Base-by-base conservation (phyloP, 768 basidiomycete genomes). In the Tremella mesenterica region DNA sequence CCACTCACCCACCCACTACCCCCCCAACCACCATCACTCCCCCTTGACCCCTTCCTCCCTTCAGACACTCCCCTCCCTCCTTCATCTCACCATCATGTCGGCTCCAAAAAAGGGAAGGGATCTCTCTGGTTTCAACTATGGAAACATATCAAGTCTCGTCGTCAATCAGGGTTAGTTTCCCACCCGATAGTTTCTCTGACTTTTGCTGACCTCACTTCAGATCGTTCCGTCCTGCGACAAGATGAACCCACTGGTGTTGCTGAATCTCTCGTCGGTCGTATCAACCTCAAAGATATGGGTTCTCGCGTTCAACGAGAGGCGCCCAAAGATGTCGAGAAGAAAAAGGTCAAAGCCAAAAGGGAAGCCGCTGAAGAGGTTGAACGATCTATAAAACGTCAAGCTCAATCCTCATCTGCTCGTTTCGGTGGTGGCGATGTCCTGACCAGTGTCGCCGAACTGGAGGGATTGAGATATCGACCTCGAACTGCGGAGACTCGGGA, bases 231-330 rank as follows among this genome's bases (percentile, higher is more conserved):
- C 10, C 80, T 89, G 44, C 80, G 91, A 58, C 88, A 92, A 79
- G 87, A 87, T 76, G 93, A 99, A 72, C 92, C 92, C 6, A 91
- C 95, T 77, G 93, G 95, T 58, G 88, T 90, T 7, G 88, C 92
- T 9, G 92, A 92, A 14, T 85, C 91, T 1, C 83, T 97, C 29
- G 85, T 83, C 41, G 95, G 95, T 14, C 81, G 85, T 25, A 96
- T 99, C 53, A 84, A 89, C 77, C 79, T 83, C 8, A 81, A 79
- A 57, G 85, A 92, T 58, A 99, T 97, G 93, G 93, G 93, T 23
- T 89, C 90, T 18, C 83, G 90, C 20, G 89, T 87, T 28, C 75
- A 83, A 54, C 81, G 89, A 16, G 81, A 87, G 60, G 82, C 80
- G 0, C 88, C 90, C 13, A 88, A 89, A 70, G 88, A 92, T 67